Evolutionary conservation across 768 basidiomycete species (phyloP).

Genomic region (Cystofilobasidium macerans): DNA sequence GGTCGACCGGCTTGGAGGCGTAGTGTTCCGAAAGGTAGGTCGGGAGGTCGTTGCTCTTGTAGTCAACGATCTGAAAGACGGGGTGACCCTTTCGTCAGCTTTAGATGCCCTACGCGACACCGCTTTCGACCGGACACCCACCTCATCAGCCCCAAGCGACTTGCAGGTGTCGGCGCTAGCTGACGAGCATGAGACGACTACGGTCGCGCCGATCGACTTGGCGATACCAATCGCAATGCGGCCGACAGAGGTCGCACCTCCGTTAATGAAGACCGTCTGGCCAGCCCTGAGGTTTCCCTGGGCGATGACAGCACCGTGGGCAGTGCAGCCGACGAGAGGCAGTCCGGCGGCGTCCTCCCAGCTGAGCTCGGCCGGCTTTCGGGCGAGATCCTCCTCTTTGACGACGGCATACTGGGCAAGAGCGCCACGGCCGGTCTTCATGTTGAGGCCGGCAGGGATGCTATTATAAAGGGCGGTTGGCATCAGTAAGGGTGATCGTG

Average conservation of each 20-base stretch:
- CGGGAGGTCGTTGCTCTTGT: constrained; percentile 6
- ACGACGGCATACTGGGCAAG: constrained; percentile 10
- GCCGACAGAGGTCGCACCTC: constrained; percentile 16
- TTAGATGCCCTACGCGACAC: too few species aligned
- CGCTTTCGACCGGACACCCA: neutral
- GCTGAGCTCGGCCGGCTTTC: constrained; percentile 7
- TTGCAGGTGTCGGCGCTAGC: neutral
- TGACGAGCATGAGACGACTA: constrained; percentile 20
- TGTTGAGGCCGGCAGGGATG: neutral
- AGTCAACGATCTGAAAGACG: constrained; percentile 15
- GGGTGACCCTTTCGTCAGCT: neutral
- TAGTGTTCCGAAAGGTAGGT: constrained; percentile 6
- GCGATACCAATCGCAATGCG: constrained; percentile 19
- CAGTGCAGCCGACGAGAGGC: constrained; percentile 18
- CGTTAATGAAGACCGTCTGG: constrained; percentile 21
- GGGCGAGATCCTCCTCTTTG: constrained; percentile 15
- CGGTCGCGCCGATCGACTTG: constrained; percentile 14
- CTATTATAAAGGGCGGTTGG: too few species aligned
- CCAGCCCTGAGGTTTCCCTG: constrained; percentile 6
- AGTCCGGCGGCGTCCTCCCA: constrained; percentile 20
- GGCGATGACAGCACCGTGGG: neutral
- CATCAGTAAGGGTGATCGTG: too few species aligned
- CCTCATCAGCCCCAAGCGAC: constrained; percentile 20
- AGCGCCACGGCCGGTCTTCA: constrained; percentile 8
- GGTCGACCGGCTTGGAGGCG: constrained; percentile 5